A percentile compares a stretch with the other conserved stretches of the same genome.
Conservation (phyloP, 441 rosid genomes). For the Gossypium davidsonii region DNA sequence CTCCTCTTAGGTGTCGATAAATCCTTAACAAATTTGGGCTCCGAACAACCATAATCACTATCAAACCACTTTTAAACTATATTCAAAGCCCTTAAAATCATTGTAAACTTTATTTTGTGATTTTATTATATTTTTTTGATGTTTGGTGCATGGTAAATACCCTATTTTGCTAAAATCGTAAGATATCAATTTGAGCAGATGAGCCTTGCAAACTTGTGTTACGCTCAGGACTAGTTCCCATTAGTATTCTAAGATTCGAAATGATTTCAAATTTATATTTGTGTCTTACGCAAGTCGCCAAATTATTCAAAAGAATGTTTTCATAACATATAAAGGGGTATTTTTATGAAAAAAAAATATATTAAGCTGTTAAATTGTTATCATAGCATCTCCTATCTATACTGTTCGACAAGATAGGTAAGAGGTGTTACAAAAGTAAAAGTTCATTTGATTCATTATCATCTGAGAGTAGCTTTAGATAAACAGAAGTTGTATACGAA, state of each 20-base stretch:
- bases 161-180: neutral
- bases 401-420: neutral
- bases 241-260: neutral
- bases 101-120: neutral
- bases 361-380: neutral
- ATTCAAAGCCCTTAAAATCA: neutral
- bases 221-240: too few species aligned
- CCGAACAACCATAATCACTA: neutral
- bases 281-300: neutral
- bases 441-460: neutral
- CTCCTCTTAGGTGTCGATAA: neutral
- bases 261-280: neutral
- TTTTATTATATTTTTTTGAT: too few species aligned
- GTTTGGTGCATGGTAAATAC: neutral
- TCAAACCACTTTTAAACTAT: neutral
- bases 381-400: neutral
- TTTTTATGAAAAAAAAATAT: neutral
- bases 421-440: neutral
- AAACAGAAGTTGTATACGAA: neutral
- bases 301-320: neutral
- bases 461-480: neutral
- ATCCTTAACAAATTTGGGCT: neutral
- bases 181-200: neutral
- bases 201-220: neutral
- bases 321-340: neutral